Conservation (phyloP, 805 yeast genomes). For the Henningerozyma blattae region DNA sequence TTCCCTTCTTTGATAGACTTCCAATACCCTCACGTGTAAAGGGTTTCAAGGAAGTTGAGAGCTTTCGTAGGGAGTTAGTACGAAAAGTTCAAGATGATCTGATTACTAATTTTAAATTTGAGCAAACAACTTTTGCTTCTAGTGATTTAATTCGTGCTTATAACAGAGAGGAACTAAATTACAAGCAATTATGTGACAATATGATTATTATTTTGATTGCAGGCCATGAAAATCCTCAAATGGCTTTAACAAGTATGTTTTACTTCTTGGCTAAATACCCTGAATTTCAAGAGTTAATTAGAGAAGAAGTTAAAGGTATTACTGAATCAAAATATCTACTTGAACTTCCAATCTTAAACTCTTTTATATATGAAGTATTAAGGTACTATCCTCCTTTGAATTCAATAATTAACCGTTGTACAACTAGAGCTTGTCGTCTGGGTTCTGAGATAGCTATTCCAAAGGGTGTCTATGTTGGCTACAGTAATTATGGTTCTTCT, state of each 20-base stretch:
- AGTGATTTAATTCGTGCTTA: slow-evolving; percentile 31
- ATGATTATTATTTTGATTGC: slow-evolving; percentile 44
- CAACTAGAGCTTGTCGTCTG: slow-evolving; percentile 27
- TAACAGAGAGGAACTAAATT: slow-evolving; percentile 26
- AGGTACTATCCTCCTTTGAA: slow-evolving; percentile 46
- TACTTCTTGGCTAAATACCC: slow-evolving; percentile 34
- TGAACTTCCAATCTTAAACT: slow-evolving; percentile 43
- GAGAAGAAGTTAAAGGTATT: slow-evolving; percentile 30
- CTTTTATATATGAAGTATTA: slow-evolving; percentile 47
- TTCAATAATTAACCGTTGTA: slow-evolving; percentile 39
- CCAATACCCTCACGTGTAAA: slow-evolving; percentile 36
- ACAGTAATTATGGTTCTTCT: slow-evolving; percentile 41
- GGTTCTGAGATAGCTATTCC: slow-evolving; percentile 36
- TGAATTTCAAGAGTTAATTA: slow-evolving; percentile 34
- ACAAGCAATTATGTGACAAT: slow-evolving; percentile 41
- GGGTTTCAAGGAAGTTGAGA: slow-evolving; percentile 32
- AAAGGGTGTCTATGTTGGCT: slow-evolving; percentile 40
- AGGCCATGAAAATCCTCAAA: slow-evolving; percentile 53
- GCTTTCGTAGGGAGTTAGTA: slow-evolving; percentile 29
- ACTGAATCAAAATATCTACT: slow-evolving; percentile 33
- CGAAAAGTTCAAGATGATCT: slow-evolving; percentile 25
- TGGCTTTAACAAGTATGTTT: slow-evolving; percentile 35
- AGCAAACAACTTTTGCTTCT: slow-evolving; percentile 28
- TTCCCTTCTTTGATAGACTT: slow-evolving; percentile 40
- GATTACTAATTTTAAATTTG: slow-evolving; percentile 20